phyloP scores from a whole-genome alignment of 768 basidiomycete genomes.

The Macrolepiota albuminosa region DNA sequence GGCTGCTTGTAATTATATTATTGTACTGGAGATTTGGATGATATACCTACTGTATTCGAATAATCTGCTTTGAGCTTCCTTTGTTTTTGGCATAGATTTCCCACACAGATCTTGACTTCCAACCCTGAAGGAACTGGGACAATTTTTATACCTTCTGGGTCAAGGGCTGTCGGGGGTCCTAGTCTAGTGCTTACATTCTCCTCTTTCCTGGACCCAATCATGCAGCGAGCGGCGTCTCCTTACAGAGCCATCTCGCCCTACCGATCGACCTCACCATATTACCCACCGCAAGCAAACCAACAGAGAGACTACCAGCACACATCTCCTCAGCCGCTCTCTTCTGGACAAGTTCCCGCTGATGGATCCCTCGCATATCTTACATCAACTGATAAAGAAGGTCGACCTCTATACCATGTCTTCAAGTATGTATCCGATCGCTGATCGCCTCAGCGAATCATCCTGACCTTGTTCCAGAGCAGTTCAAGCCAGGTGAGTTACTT shows the following conservation, averaged over 20 bases:
- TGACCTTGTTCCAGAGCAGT: constrained; percentile 49
- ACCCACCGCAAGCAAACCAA: constrained; percentile 8
- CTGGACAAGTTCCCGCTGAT: constrained; percentile 43
- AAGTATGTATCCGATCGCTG: constrained; percentile 40
- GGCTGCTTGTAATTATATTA: constrained; percentile 71
- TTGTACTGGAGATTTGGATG: constrained; percentile 73
- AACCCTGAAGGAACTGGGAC: not conserved
- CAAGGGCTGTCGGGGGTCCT: constrained; percentile 2
- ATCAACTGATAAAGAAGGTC: constrained; percentile 55
- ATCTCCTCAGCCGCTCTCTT: constrained; percentile 4
- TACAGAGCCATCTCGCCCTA: constrained; percentile 27
- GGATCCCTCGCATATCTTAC: constrained; percentile 77
- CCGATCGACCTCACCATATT: constrained; percentile 28
- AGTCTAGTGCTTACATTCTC: not conserved
- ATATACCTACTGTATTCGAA: constrained; percentile 23
- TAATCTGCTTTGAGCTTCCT: constrained; percentile 3
- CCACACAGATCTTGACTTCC: constrained; percentile 13
- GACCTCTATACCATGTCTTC: constrained; percentile 66
- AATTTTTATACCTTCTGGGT: not conserved
- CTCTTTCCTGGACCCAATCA: not conserved
- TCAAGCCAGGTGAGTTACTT: constrained; percentile 54
- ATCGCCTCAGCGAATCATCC: constrained; percentile 13
- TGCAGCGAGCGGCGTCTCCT: constrained; percentile 21
- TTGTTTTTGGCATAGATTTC: constrained; percentile 5
- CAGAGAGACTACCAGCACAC: constrained; percentile 11